Conservation (phyloP, 805 yeast species). For the Candida maesae region DNA sequence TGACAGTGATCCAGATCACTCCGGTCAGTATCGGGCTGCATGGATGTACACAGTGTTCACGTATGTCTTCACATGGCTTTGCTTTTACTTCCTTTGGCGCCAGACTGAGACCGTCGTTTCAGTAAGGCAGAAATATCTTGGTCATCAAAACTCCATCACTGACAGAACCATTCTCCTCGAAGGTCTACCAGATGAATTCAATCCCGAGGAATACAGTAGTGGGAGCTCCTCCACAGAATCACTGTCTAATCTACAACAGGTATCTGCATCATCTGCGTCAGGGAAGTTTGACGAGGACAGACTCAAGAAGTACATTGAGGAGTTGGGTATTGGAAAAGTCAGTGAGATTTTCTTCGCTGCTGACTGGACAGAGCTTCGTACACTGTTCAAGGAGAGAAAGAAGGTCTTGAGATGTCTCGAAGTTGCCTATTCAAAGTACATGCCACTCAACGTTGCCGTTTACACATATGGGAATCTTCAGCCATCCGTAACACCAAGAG, state of each 20-base stretch:
- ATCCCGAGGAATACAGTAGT: slow-evolving; percentile 34
- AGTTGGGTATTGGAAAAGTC: slow-evolving; percentile 77
- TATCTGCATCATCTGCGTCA: neutral
- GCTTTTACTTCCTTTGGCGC: slow-evolving; percentile 57
- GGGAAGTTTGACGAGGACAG: slow-evolving; percentile 48
- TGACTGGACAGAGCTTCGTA: slow-evolving; percentile 75
- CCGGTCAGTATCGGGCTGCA: slow-evolving; percentile 50
- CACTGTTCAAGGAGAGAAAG: slow-evolving; percentile 56
- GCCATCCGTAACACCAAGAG: slow-evolving; percentile 25
- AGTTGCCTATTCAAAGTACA: slow-evolving; percentile 33
- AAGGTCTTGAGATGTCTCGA: slow-evolving; percentile 58
- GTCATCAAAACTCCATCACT: slow-evolving; percentile 83
- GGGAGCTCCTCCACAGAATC: slow-evolving; percentile 12
- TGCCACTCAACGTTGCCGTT: slow-evolving; percentile 21
- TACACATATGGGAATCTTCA: slow-evolving; percentile 26
- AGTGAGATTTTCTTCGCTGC: slow-evolving; percentile 72
- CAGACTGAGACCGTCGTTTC: slow-evolving; percentile 73
- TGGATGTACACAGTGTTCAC: slow-evolving; percentile 91
- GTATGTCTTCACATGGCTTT: slow-evolving; percentile 72
- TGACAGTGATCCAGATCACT: slow-evolving; percentile 26
- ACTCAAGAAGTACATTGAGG: slow-evolving; percentile 70
- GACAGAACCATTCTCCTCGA: slow-evolving; percentile 85
- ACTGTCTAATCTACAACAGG: slow-evolving; percentile 2
- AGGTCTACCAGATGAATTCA: slow-evolving; percentile 80
- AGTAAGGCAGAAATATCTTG: slow-evolving; percentile 78